Conservation (phyloP, 73 alveolate species). For the Strombidium stylifer region DNA sequence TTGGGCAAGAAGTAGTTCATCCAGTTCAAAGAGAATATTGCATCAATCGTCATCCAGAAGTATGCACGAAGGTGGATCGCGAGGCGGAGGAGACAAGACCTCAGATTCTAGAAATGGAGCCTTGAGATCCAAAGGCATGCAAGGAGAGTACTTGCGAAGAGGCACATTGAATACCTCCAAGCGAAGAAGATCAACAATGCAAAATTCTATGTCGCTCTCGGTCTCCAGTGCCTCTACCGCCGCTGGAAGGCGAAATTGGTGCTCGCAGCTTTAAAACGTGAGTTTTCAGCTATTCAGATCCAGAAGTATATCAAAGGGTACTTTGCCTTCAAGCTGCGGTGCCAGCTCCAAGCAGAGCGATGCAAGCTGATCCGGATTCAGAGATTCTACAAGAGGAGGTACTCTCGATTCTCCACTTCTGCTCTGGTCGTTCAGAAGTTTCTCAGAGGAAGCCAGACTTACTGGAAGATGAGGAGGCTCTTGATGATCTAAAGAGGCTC, state of each 20-base stretch:
- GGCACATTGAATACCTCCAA: not conserved
- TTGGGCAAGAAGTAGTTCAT: not conserved
- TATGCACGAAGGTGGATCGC: conserved; percentile 11
- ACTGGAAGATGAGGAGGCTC: not conserved
- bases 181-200: not conserved
- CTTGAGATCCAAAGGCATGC: not conserved
- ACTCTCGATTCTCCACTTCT: not conserved
- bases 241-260: conserved; percentile 9
- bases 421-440: not conserved
- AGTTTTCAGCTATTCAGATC: not conserved
- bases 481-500: not conserved
- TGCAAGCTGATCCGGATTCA: conserved; percentile 3
- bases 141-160: conserved; percentile 6
- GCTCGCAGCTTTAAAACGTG: not conserved
- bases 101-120: not conserved
- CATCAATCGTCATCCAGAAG: conserved; percentile 11
- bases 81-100: not conserved
- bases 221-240: not conserved
- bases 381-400: conserved; percentile 17
- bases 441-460: not conserved
- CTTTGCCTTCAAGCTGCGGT: not conserved
- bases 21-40: not conserved
- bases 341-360: too few relatives aligned
- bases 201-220: not conserved
- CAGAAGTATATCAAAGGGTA: not conserved